Evolutionary conservation across 805 yeast genomes (phyloP).

Genomic region (Metschnikowia gruessii): DNA sequence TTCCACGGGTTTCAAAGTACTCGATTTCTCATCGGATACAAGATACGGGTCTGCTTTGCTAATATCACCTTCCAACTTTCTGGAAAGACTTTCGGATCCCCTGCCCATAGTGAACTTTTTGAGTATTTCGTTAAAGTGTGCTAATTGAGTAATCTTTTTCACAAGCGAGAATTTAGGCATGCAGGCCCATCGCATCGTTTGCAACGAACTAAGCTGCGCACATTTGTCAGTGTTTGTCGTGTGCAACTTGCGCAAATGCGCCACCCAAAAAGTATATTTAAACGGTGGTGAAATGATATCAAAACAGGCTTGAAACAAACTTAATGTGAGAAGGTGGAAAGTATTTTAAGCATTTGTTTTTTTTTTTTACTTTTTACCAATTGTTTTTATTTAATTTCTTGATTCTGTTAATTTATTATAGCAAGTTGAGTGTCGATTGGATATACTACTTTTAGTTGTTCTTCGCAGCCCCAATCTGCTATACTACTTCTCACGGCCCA

Average conservation of each 20-base stretch:
- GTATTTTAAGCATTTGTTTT: no score
- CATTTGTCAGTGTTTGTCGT: not conserved
- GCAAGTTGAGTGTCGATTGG: no score
- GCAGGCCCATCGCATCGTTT: conserved; percentile 9
- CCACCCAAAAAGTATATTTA: not conserved
- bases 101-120: conserved; percentile 6
- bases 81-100: conserved; percentile 13
- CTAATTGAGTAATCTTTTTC: conserved; percentile 1
- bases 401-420: no score
- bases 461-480: no score
- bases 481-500: no score
- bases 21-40: conserved; percentile 70
- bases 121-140: not conserved
- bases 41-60: conserved; percentile 57
- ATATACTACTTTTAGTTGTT: no score
- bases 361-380: no score
- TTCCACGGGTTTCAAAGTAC: conserved; percentile 48
- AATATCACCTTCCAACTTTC: conserved; percentile 49
- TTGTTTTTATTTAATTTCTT: no score
- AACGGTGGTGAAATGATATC: no score
- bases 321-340: no score
- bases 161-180: conserved; percentile 1
- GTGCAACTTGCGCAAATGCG: not conserved
- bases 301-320: no score
- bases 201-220: conserved; percentile 1